A percentile compares a stretch with the other conserved stretches of the same genome.
Evolutionary conservation across 805 yeast genomes (phyloP).

Genomic region (Candida oleophila): DNA sequence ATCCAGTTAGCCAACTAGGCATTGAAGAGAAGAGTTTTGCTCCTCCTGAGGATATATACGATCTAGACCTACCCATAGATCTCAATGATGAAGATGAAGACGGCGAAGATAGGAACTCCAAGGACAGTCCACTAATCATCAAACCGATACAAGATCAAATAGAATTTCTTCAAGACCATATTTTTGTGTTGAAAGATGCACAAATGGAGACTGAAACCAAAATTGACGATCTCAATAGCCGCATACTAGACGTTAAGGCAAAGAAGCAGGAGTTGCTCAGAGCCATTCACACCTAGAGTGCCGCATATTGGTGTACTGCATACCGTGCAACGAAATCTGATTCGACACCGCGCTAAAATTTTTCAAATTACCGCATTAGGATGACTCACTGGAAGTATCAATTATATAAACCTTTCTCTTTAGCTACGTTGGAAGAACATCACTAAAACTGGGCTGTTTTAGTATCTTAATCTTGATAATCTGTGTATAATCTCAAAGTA

Average conservation of each 20-base stretch:
- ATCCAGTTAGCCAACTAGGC: not conserved
- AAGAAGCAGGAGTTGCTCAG: not conserved
- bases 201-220: not conserved
- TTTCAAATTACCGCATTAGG: slow-evolving; percentile 3
- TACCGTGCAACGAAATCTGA: not conserved
- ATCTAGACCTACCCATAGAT: slow-evolving; percentile 8
- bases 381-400: slow-evolving; percentile 1
- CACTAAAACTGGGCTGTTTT: too few relatives aligned
- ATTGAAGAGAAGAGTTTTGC: not conserved
- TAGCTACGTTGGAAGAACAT: too few relatives aligned
- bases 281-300: not conserved
- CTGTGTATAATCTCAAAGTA: too few relatives aligned
- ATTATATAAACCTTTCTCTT: too few relatives aligned
- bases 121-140: not conserved
- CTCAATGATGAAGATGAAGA: slow-evolving; percentile 3
- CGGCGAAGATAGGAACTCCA: not conserved
- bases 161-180: slow-evolving; percentile 5
- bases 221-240: not conserved
- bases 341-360: slow-evolving; percentile 8
- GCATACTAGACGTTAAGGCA: not conserved
- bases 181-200: slow-evolving; percentile 1
- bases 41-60: slow-evolving; percentile 3
- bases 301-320: too few relatives aligned
- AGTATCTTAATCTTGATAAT: too few relatives aligned
- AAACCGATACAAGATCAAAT: slow-evolving; percentile 2